Percentiles rank a stretch among this genome's conserved stretches.
Conservation (phyloP, 106 monocot species). For the Dendrobium chrysotoxum region DNA sequence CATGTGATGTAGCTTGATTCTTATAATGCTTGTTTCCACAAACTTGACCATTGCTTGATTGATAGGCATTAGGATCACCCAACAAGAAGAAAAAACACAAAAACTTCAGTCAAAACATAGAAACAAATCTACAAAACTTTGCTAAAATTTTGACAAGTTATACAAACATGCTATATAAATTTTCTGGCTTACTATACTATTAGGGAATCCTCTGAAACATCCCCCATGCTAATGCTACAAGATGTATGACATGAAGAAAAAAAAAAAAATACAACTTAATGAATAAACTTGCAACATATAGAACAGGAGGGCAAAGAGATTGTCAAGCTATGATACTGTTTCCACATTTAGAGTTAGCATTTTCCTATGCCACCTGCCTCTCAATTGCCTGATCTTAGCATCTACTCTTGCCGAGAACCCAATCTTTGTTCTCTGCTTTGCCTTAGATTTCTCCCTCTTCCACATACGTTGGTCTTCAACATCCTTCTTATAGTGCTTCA, state of each 20-base stretch:
- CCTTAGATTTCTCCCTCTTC: constrained; percentile 52
- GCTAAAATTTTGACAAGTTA: not conserved
- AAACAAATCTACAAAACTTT: not conserved
- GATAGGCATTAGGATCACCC: too few relatives aligned
- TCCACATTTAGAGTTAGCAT: constrained; percentile 15
- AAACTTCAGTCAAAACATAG: not conserved
- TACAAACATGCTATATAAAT: not conserved
- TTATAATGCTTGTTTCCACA: too few relatives aligned
- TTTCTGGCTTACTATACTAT: not conserved
- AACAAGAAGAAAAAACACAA: too few relatives aligned
- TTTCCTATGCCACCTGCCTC: constrained; percentile 37
- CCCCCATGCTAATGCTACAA: not conserved
- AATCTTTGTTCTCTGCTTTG: constrained; percentile 57
- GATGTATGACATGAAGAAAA: constrained; percentile 1
- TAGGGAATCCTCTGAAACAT: not conserved
- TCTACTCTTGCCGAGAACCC: constrained; percentile 62
- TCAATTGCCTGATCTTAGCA: constrained; percentile 53
- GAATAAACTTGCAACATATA: not conserved
- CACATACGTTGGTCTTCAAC: constrained; percentile 69
- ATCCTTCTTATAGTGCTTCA: constrained; percentile 56
- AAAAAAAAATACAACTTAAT: not conserved
- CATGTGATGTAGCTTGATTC: too few relatives aligned
- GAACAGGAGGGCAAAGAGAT: not conserved
- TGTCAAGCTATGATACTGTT: constrained; percentile 12
- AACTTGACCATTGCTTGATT: too few relatives aligned